Evolutionary conservation across 352 stramenopile species (phyloP).

Genomic region (Halophytophthora polymorphica): DNA sequence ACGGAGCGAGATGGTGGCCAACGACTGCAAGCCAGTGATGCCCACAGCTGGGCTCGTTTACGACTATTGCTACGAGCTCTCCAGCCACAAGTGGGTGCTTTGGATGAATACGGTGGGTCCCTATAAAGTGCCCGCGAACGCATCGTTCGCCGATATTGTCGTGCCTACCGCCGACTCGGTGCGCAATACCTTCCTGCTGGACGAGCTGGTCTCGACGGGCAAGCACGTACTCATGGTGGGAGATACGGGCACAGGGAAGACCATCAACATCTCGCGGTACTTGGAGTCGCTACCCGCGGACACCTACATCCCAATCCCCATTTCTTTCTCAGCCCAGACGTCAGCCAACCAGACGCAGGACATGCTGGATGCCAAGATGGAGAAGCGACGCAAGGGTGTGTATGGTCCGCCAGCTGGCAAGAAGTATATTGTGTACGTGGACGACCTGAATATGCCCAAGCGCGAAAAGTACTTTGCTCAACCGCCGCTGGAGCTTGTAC

Average conservation of each 20-base stretch:
- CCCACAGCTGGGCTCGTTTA: slow-evolving; percentile 78
- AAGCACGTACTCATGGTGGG: slow-evolving; percentile 95
- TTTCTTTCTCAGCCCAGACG: slow-evolving; percentile 92
- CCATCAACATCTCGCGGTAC: slow-evolving; percentile 91
- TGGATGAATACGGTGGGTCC: slow-evolving; percentile 93
- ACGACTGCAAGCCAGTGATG: slow-evolving; percentile 55
- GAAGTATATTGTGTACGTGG: slow-evolving; percentile 93
- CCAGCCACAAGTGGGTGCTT: slow-evolving; percentile 87
- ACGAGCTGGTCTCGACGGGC: slow-evolving; percentile 73
- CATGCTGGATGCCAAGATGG: slow-evolving; percentile 90
- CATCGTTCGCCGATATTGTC: slow-evolving; percentile 90
- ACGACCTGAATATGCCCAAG: slow-evolving; percentile 96
- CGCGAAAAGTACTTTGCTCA: slow-evolving; percentile 93
- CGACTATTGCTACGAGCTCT: slow-evolving; percentile 89
- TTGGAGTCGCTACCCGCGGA: slow-evolving; percentile 85
- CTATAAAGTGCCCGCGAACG: slow-evolving; percentile 72
- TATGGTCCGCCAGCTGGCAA: slow-evolving; percentile 91
- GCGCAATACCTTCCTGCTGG: slow-evolving; percentile 90
- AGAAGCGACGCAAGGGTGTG: slow-evolving; percentile 91
- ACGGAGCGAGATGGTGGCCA: slow-evolving; percentile 75
- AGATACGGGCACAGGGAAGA: slow-evolving; percentile 94
- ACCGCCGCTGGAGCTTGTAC: slow-evolving; percentile 92
- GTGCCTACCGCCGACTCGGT: slow-evolving; percentile 92
- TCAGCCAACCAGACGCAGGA: slow-evolving; percentile 92
- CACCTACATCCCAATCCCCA: slow-evolving; percentile 87